A percentile compares a stretch with the other conserved stretches of the same genome.
These are phyloP conservation scores for Colletotrichum cordylinicola DNA, from an alignment of 2,329 filamentous ascomycete species.

Conservation along the genomic window DNA sequence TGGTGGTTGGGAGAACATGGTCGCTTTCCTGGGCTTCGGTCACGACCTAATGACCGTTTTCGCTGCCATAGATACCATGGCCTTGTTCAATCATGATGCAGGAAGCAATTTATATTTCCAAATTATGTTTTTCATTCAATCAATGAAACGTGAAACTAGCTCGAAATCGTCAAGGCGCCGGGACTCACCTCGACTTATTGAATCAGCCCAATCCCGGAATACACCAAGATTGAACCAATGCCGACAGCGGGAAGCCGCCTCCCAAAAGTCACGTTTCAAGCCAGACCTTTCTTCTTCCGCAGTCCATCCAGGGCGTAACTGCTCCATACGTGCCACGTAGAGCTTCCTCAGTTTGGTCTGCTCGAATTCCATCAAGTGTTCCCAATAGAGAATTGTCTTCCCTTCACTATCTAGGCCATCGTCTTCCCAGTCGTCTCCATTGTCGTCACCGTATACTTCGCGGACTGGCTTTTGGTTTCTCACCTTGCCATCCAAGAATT, in stretches of 20 bases:
- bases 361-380: constrained; percentile 45
- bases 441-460: constrained; percentile 33
- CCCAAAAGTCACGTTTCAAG: constrained; percentile 37
- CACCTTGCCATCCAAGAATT: constrained; percentile 34
- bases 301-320: constrained; percentile 37
- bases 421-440: not conserved
- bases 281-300: constrained; percentile 23
- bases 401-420: constrained; percentile 40
- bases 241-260: constrained; percentile 6
- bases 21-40: not conserved
- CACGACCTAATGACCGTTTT: not conserved
- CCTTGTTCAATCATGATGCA: not conserved
- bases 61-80: not conserved
- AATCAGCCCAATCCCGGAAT: not conserved
- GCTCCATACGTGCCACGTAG: constrained; percentile 36
- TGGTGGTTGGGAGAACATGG: not conserved
- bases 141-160: not conserved
- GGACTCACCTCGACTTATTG: not conserved
- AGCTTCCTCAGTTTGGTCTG: constrained; percentile 39
- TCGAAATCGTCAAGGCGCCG: not conserved
- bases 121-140: not conserved
- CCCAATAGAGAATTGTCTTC: constrained; percentile 43
- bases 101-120: not conserved
- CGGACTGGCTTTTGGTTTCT: constrained; percentile 36
- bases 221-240: not conserved